phyloP scores from a whole-genome alignment of 257 asterid species.

The Rubia yunnanensis region DNA sequence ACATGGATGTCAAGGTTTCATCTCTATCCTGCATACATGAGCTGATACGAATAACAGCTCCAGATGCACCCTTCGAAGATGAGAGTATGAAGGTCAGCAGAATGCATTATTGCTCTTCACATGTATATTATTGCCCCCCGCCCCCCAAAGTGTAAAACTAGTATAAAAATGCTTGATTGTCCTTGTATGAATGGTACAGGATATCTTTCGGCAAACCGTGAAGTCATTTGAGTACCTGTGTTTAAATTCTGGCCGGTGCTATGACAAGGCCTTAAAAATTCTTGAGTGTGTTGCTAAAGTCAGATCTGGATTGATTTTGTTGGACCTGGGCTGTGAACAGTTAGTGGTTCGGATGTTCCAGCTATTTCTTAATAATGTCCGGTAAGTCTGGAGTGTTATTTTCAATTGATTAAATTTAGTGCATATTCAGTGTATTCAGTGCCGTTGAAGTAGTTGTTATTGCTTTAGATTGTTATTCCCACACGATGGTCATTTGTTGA shows the following conservation, averaged over 20 bases:
- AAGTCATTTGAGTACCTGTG: constrained; percentile 14
- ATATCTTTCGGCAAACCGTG: not conserved
- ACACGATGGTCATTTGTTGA: not conserved
- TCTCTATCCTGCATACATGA: constrained; percentile 25
- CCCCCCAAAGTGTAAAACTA: not conserved
- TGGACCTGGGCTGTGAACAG: constrained; percentile 28
- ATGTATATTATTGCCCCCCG: not conserved
- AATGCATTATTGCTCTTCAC: not conserved
- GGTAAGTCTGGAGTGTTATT: constrained; percentile 18
- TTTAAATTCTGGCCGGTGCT: constrained; percentile 16
- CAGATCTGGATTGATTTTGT: constrained; percentile 23
- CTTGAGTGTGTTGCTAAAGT: constrained; percentile 24
- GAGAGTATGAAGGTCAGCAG: constrained; percentile 15
- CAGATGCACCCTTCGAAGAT: constrained; percentile 20
- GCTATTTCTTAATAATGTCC: constrained; percentile 18
- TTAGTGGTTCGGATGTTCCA: constrained; percentile 20
- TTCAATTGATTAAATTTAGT: not conserved
- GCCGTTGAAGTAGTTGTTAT: not conserved
- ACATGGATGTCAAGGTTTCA: constrained; percentile 21
- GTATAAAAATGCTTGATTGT: not conserved
- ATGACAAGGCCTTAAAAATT: constrained; percentile 24
- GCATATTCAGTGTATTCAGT: not conserved
- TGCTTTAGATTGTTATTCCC: not conserved
- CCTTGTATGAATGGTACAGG: not conserved
- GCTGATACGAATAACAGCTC: constrained; percentile 23